Conservation (phyloP, 768 basidiomycete genomes). For the Lentinus tigrinus region DNA sequence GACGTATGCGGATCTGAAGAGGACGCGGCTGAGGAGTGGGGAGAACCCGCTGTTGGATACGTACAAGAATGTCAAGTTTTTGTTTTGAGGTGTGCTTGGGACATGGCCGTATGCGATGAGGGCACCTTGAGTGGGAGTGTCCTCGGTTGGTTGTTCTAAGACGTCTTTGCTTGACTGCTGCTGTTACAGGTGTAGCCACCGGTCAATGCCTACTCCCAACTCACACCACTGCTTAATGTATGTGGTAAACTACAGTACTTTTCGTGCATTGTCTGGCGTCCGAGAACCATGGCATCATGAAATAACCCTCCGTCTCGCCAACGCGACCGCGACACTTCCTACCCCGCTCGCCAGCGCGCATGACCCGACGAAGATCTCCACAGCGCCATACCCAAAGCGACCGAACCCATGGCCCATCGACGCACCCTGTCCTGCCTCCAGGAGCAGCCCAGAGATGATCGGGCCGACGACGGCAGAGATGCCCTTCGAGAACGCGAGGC, state of each 20-base stretch:
- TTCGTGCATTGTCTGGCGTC: too few species aligned
- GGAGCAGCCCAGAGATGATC: conserved; percentile 13
- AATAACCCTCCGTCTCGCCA: conserved; percentile 4
- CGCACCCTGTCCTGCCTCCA: conserved; percentile 8
- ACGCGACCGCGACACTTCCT: conserved; percentile 5
- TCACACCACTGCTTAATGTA: too few species aligned
- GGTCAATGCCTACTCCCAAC: too few species aligned
- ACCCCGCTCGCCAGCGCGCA: conserved; percentile 14
- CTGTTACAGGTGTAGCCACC: not conserved
- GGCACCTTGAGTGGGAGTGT: too few species aligned
- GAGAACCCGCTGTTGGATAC: conserved; percentile 88
- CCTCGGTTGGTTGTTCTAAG: too few species aligned
- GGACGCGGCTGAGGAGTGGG: conserved; percentile 73
- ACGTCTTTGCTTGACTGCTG: too few species aligned
- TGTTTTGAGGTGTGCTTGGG: conserved; percentile 55
- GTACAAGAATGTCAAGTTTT: conserved; percentile 91
- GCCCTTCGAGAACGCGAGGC: conserved; percentile 12
- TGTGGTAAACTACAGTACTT: too few species aligned
- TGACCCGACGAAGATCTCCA: conserved; percentile 20
- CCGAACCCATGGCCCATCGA: conserved; percentile 12
- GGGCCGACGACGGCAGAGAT: conserved; percentile 19
- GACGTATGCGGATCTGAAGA: conserved; percentile 74
- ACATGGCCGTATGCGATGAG: not conserved
- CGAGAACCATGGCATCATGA: too few species aligned
- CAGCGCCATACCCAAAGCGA: conserved; percentile 11